These are phyloP conservation scores for Collybia nuda DNA, from an alignment of 768 basidiomycete genomes.

Conservation along the genomic window DNA sequence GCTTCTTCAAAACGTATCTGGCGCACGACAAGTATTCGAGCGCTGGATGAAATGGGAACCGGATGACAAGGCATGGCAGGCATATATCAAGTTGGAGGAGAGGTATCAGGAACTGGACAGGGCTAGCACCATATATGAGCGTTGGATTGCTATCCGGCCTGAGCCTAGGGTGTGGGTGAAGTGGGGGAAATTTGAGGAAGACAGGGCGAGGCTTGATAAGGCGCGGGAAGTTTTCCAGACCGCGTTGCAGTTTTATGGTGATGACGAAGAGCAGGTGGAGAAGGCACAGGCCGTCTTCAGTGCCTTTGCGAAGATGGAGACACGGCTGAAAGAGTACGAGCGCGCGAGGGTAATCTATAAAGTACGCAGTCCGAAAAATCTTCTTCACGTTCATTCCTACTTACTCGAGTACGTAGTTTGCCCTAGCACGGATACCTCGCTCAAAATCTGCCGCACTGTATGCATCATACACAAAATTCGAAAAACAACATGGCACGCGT, in stretches of 20 bases:
- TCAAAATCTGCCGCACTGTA: constrained; percentile 90
- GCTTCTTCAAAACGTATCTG: constrained; percentile 91
- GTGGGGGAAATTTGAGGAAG: constrained; percentile 87
- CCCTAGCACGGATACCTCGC: constrained; percentile 87
- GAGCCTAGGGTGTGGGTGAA: constrained; percentile 86
- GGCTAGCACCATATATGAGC: constrained; percentile 90
- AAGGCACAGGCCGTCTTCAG: constrained; percentile 94
- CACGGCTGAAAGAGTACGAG: constrained; percentile 92
- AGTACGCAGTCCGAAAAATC: constrained; percentile 38
- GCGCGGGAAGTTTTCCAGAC: constrained; percentile 89
- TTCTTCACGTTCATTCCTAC: not conserved
- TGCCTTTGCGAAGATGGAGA: constrained; percentile 98
- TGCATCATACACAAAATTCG: constrained; percentile 93
- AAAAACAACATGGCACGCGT: constrained; percentile 95
- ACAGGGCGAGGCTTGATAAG: constrained; percentile 70
- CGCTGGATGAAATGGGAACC: constrained; percentile 99
- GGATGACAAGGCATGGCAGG: constrained; percentile 99
- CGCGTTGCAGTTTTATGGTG: constrained; percentile 86
- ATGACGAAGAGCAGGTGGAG: constrained; percentile 89
- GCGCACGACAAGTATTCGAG: constrained; percentile 97
- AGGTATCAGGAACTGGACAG: constrained; percentile 91
- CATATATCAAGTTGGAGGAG: constrained; percentile 98
- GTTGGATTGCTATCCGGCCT: constrained; percentile 76
- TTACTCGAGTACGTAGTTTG: constrained; percentile 60
- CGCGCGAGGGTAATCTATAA: constrained; percentile 97